phyloP scores from a whole-genome alignment of 768 basidiomycete genomes.

The Strobilomyces echinocephalus region DNA sequence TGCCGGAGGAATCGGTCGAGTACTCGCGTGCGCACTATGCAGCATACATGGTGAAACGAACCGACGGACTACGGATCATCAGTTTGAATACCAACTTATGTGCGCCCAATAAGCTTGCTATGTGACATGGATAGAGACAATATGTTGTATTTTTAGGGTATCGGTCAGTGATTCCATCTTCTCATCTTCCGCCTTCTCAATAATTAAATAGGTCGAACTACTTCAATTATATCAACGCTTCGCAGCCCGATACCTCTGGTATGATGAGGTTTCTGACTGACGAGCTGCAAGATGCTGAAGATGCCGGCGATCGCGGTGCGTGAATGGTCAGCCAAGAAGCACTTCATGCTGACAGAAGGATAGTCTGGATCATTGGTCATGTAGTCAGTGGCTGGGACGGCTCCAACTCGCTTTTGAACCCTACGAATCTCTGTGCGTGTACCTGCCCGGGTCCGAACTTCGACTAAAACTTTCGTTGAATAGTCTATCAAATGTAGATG shows the following conservation, averaged over 20 bases:
- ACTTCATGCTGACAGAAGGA: conserved; percentile 10
- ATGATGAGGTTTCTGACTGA: conserved; percentile 76
- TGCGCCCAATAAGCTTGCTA: conserved; percentile 32
- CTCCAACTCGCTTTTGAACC: conserved; percentile 54
- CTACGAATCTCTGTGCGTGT: conserved; percentile 63
- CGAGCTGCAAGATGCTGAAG: conserved; percentile 75
- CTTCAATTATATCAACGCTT: conserved; percentile 76
- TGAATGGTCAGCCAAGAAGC: background rate
- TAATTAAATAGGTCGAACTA: conserved; percentile 49
- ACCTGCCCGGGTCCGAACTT: background rate
- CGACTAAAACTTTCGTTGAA: background rate
- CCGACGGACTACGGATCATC: conserved; percentile 65
- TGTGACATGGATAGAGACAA: background rate
- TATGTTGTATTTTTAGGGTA: conserved; percentile 25
- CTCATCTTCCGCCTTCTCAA: conserved; percentile 2
- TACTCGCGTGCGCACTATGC: conserved; percentile 66
- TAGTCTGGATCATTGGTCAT: conserved; percentile 53
- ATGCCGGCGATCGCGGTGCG: conserved; percentile 67
- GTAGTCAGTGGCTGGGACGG: conserved; percentile 70
- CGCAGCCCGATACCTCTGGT: conserved; percentile 63
- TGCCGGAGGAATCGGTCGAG: conserved; percentile 50
- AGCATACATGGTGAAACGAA: conserved; percentile 64
- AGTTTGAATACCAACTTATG: conserved; percentile 76
- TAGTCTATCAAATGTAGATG: conserved; percentile 47
- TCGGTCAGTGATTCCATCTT: conserved; percentile 17